Base-by-base conservation (phyloP, 371 early-diverging fungal genomes). In the Rhizopus sp. region DNA sequence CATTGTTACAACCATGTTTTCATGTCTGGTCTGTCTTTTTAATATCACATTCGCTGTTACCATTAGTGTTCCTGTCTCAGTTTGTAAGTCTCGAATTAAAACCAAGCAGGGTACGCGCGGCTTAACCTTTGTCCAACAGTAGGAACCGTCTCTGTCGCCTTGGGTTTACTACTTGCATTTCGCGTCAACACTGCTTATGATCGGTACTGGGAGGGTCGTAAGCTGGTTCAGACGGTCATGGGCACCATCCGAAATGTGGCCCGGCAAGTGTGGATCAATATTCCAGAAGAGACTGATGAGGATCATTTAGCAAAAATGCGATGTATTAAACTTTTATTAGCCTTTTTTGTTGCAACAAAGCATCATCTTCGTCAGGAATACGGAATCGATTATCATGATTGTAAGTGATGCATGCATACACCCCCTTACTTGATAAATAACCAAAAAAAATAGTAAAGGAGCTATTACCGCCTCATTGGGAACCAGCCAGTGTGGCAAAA, bases 101-200 rank as follows among this genome's bases (percentile, higher is more conserved):
- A 46, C 17, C 12, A 12, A 32, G 35, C 23, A 38, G 48, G 31
- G 40, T n/a, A 41, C 32, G 39, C 38, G 10, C 7, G 6, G 37
- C 31, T 31, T 53, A 9, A 42, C 9, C 41, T 29, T 53, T 40
- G 12, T 54, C 13, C 23, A 23, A 29, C 44, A 78, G 82, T 83
- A 47, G 64, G 72, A 4, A 73, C 82, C 7, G 75, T 88, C 7
- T 80, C 83, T 55, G 83, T 88, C 32, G 85, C 87, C n/a, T 73
- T 91, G 8, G 88, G 86, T 73, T 63, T 88, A 64, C 73, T 89
- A n/a, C 72, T 90, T 31, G 90, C 86, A 45, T 92, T 92, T 71
- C 81, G 91, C 49, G 91, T 89, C 52, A 90, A 91, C 70, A 86
- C 89, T 7, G 83, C 89, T 1, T 92, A 92, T 64, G 90, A 89